Percentiles rank a stretch among this genome's conserved stretches.
phyloP scores from a whole-genome alignment of 2,329 filamentous ascomycete species.

The Exophiala sp. region DNA sequence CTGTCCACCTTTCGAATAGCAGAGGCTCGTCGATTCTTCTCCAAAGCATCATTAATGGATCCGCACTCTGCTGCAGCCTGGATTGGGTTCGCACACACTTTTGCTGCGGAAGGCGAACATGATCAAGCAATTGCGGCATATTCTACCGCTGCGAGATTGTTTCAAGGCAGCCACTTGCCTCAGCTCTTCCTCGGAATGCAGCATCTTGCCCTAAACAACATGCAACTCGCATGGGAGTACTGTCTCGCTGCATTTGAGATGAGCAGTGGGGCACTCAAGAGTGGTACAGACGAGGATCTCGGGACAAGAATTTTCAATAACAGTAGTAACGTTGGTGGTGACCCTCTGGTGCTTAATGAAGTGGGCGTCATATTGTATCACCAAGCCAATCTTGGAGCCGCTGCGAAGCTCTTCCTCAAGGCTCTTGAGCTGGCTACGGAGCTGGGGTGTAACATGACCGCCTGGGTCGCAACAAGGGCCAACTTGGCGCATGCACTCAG shows the following conservation, averaged over 20 bases:
- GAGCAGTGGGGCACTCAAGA: conserved; percentile 42
- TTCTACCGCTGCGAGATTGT: conserved; percentile 87
- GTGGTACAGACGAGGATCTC: conserved; percentile 26
- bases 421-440: conserved; percentile 75
- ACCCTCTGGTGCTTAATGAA: conserved; percentile 90
- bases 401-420: conserved; percentile 71
- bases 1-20: conserved; percentile 83
- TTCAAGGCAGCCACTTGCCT: conserved; percentile 94
- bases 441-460: conserved; percentile 75
- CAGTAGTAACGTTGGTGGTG: conserved; percentile 43
- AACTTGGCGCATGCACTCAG: conserved; percentile 89
- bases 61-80: conserved; percentile 95
- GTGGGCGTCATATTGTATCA: conserved; percentile 96
- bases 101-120: conserved; percentile 94
- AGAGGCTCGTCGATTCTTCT: conserved; percentile 92
- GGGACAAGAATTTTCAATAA: conserved; percentile 22
- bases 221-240: conserved; percentile 90
- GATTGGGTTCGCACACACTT: conserved; percentile 98
- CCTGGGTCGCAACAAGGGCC: conserved; percentile 78
- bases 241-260: conserved; percentile 77
- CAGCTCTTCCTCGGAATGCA: conserved; percentile 98
- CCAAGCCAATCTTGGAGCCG: conserved; percentile 72
- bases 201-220: conserved; percentile 92
- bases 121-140: conserved; percentile 98
- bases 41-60: conserved; percentile 95